phyloP scores from a whole-genome alignment of 192 early-diverging fungal species.

The Polychytrium aggregatum region DNA sequence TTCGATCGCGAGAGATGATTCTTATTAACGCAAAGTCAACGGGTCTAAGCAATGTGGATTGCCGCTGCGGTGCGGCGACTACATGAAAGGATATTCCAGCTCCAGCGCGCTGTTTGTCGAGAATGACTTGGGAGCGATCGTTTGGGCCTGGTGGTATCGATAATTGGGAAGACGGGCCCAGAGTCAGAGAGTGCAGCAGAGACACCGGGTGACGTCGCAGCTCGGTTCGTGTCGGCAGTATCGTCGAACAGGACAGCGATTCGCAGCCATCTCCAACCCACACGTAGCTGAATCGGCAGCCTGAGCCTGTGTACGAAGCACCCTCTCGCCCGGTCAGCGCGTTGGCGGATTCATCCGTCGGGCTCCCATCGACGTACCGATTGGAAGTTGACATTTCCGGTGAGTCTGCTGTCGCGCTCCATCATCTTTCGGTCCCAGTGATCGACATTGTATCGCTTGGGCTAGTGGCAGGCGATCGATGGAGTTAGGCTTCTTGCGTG shows the following conservation, averaged over 20 bases:
- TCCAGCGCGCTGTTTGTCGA: constrained; percentile 36
- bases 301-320: background rate
- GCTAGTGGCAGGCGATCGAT: too few relatives aligned
- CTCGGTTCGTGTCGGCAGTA: background rate
- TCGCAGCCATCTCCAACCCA: background rate
- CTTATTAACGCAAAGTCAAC: too few relatives aligned
- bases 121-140: constrained; percentile 28
- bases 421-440: constrained; percentile 48
- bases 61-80: background rate
- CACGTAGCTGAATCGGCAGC: too few relatives aligned
- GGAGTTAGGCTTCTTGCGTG: too few relatives aligned
- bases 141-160: constrained; percentile 14
- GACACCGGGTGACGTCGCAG: too few relatives aligned
- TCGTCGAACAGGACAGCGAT: background rate
- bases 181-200: constrained; percentile 1
- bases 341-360: background rate
- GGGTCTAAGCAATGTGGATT: too few relatives aligned
- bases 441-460: constrained; percentile 40
- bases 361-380: constrained; percentile 13
- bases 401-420: constrained; percentile 42
- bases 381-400: constrained; percentile 47
- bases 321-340: background rate
- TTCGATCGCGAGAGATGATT: too few relatives aligned
- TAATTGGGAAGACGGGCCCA: background rate
- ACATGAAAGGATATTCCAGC: constrained; percentile 26